Conservation (phyloP, 2,329 filamentous ascomycete species). For the Truncatella angustata region DNA sequence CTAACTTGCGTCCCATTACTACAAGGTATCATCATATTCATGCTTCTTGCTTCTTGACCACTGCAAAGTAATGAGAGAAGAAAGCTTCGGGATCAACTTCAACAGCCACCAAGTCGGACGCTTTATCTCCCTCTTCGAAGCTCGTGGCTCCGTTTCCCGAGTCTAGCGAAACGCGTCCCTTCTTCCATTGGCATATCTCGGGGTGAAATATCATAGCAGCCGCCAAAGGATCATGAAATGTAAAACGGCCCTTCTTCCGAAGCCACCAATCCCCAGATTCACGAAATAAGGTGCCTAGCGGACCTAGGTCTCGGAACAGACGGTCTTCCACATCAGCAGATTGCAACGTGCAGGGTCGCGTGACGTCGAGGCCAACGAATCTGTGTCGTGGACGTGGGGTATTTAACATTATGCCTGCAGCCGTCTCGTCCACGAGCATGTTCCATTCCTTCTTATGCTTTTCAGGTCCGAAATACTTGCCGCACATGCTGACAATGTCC, state of each 20-base stretch:
- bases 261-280: constrained; percentile 4
- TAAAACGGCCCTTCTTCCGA: not conserved
- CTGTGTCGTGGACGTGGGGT: constrained; percentile 5
- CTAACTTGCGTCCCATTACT: too few species aligned
- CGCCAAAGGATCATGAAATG: constrained; percentile 12
- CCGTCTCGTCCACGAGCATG: constrained; percentile 9
- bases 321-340: not conserved
- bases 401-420: constrained; percentile 7
- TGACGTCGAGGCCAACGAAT: constrained; percentile 14
- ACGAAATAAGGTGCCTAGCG: constrained; percentile 1
- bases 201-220: constrained; percentile 12
- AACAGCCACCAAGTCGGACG: constrained; percentile 3
- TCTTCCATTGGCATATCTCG: constrained; percentile 7
- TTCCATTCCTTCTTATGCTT: constrained; percentile 9
- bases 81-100: constrained; percentile 8
- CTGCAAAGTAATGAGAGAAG: constrained; percentile 7
- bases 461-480: constrained; percentile 4
- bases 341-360: not conserved
- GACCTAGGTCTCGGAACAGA: not conserved
- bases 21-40: not conserved
- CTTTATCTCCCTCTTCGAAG: constrained; percentile 1
- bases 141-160: not conserved
- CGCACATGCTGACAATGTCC: constrained; percentile 12
- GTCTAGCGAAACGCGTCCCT: constrained; percentile 1
- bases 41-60: not conserved